Base-by-base conservation (phyloP, 805 yeast species). In the Teunomyces kruisii region DNA sequence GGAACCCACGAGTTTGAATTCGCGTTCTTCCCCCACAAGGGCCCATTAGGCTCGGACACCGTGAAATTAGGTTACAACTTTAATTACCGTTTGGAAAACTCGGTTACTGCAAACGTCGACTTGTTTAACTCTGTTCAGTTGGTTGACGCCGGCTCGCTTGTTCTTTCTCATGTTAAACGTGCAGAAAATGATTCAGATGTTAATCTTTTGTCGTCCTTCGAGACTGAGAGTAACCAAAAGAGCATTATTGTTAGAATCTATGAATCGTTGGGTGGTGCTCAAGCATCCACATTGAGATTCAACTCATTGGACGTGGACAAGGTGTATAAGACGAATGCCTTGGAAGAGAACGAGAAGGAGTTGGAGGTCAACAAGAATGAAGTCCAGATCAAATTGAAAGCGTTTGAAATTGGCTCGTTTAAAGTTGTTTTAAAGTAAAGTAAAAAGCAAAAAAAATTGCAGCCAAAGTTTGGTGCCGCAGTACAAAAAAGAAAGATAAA, bases 221-320 rank as follows among this genome's bases (percentile, higher is more conserved):
- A 73, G 38, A 62, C 65, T 42, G 56, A 61, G 28, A 78, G 76
- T 7, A 4, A 8, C 10, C 13, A 26, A 13, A 75, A 74, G 53
- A 76, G 83, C 8, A 68, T 88, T 22, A 72, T 91, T 19, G 70
- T 87, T 26, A 79, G 98, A 54, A 76, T 89, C 1, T 92, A 90
- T 65, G 99, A 92, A 59, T 70, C 96, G 0, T 72, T 92, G 37
- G 99, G 99, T 6, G 98, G 97, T 38, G 70, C 71, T 43, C 72
- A 86, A 1, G 59, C 56, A 3, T 91, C 86, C 1, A 59, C 53
- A 4, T 60, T 90, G 28, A 61, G 59, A 14, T 69, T 85, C 28
- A 56, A 59, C 30, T 27, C 55, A 2, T 63, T 76, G 29, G 71
- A 78, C 0, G 58, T 83, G 29, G 65, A 58, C 15, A 63, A 68